Evolutionary conservation across 352 stramenopile species (phyloP), one percentile per base, ranked within the genome.

Genomic region (Pythium periplocum): DNA sequence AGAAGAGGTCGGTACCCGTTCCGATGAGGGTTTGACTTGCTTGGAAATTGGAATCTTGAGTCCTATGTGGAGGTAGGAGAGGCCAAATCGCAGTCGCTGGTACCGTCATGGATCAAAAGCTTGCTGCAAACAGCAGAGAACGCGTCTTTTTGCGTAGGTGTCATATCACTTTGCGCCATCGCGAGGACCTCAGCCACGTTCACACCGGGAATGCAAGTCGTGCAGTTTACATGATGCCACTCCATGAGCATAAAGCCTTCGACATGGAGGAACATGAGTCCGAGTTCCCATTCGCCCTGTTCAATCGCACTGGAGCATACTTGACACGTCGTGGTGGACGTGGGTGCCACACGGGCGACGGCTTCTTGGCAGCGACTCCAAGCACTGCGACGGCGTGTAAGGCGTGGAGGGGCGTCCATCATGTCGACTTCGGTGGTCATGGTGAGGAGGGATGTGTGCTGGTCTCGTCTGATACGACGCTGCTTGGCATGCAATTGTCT

Each of bases 181-280:
- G 81, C 61, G 26, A 90, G 59, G 43, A 90, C 61, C 37, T 85
- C 68, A 35, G 63, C 63, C 36, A 87, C 61, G 11, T 66, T 66
- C 47, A 64, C 67, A 51, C 69, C 76, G 2, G 79, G 75, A n/a
- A 90, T 64, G 48, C 59, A 57, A 40, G 66, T 63, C 48, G 67
- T 72, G 67, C 82, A 92, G 43, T 71, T 63, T 32, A 92, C 56
- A 59, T 92, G 82, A 61, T 89, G 75, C 82, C 82, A 92, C 61
- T 92, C 82, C 77, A 92, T 88, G 58, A 92, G 73, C 82, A 92
- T 90, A 68, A 90, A 92, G 52, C 82, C 82, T 40, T 92, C 82
- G 57, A 87, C 67, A 68, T 92, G 82, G 57, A 90, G 78, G 60
- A 90, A 92, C 82, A 92, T 92, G 62, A 87, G 75, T 1, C 82